Percentiles rank a stretch among this genome's conserved stretches.
phyloP scores from a whole-genome alignment of 2,329 filamentous ascomycete genomes.

The Ilyonectria robusta region DNA sequence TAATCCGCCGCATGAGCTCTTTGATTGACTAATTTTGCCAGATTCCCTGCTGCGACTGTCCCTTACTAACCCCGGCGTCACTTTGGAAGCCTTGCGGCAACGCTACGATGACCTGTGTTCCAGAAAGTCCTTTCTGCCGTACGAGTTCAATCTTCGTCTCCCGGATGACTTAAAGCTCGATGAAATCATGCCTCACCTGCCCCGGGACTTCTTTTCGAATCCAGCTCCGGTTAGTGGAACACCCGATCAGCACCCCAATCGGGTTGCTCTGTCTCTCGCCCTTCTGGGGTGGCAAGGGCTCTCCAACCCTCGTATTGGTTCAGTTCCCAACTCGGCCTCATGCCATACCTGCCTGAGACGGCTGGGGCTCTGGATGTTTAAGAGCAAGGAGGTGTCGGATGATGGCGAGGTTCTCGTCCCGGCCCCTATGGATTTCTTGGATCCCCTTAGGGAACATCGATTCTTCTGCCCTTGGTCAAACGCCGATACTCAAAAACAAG shows the following conservation, averaged over 20 bases:
- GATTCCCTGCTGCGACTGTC: constrained; percentile 74
- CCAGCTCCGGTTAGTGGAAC: constrained; percentile 53
- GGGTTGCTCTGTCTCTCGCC: constrained; percentile 77
- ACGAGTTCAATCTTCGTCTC: constrained; percentile 72
- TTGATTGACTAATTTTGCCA: constrained; percentile 49
- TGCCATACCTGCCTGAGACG: constrained; percentile 91
- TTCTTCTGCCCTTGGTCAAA: constrained; percentile 90
- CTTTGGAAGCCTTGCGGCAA: constrained; percentile 70
- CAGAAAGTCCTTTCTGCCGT: constrained; percentile 70
- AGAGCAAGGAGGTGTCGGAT: constrained; percentile 76
- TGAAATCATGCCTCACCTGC: constrained; percentile 63
- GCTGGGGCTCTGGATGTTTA: constrained; percentile 95
- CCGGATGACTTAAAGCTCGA: constrained; percentile 68
- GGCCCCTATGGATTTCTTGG: constrained; percentile 76
- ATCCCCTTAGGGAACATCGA: constrained; percentile 80
- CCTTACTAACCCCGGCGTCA: constrained; percentile 72
- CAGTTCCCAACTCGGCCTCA: constrained; percentile 79
- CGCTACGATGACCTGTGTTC: constrained; percentile 76
- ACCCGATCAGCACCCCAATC: constrained; percentile 60
- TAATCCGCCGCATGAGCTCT: constrained; percentile 27
- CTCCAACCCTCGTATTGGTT: constrained; percentile 66
- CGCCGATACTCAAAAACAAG: constrained; percentile 68
- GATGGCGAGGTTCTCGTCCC: constrained; percentile 67
- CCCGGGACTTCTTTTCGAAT: constrained; percentile 67
- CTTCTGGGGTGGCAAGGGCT: constrained; percentile 84